Base-by-base conservation (phyloP, 2,329 filamentous ascomycete species). In the Fusarium ramigenum region DNA sequence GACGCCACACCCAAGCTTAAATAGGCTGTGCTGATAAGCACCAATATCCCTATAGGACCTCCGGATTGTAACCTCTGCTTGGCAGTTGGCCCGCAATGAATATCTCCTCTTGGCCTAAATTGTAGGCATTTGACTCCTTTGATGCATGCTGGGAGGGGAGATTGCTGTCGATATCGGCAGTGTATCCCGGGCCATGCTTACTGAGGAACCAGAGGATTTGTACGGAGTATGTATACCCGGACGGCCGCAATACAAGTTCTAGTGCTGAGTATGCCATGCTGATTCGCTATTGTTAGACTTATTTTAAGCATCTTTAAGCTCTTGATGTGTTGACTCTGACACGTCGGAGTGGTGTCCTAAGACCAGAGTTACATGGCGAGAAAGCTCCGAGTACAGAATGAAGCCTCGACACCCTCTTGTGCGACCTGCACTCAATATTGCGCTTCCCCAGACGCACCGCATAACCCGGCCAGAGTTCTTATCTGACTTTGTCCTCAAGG, bases 11-110 rank as follows among this genome's bases (percentile, higher is more conserved):
- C 54, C 63, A 70, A 60, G 70, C 61, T 64, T 67, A 72, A 74
- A 75, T 60, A 60, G 71, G 60, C 60, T 69, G 63, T 58, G 65
- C 76, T 76, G 76, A 78, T 78, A 78, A 78, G 75, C 64, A 66
- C 69, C 46, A 37, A 64, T 66, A 61, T 46, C 67, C 66, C 60
- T 54, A 75, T 58, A 78, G 76, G 72, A 53, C 63, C 69, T 58
- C 46, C 36, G 57, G 37, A 61, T 63, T 49, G 25, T 52, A 43
- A 42, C 40, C 63, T 70, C 42, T 60, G 60, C 74, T 77, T 78
- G 74, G 70, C 75, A 59, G 59, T 68, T 73, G 61, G 56, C 25
- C 63, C 66, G 61, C 52, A 43, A 63, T 42, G 66, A 60, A 64
- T n/a, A 61, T 69, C 54, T 37, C 60, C 49, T 73, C 73, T 74